Evolutionary conservation across 2,329 filamentous ascomycete species (phyloP).

Genomic region (Colletotrichum sp.): DNA sequence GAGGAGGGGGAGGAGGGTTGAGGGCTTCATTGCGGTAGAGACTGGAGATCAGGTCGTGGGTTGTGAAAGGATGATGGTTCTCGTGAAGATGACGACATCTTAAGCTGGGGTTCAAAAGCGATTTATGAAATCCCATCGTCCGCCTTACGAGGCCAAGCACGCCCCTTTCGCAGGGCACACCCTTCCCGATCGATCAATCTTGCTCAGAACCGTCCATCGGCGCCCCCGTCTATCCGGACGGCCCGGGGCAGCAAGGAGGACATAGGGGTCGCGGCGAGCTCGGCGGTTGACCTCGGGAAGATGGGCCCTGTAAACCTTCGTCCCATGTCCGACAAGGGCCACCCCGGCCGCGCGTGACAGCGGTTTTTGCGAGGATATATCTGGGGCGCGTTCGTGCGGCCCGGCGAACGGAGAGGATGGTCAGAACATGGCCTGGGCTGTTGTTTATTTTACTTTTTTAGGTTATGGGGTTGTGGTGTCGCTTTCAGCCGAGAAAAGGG

Average conservation of each 20-base stretch:
- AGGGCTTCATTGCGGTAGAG: background rate
- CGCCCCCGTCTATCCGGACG: background rate
- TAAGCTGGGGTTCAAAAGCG: fast-evolving
- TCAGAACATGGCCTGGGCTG: background rate
- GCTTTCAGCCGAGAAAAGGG: background rate
- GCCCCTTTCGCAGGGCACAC: background rate
- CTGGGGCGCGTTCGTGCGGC: background rate
- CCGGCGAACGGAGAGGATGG: background rate
- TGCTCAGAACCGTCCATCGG: background rate
- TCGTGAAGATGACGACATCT: background rate
- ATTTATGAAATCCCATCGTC: background rate
- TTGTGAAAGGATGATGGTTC: background rate
- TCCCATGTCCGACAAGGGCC: background rate
- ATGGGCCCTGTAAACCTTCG: background rate
- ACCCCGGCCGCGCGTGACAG: background rate
- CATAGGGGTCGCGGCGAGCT: background rate
- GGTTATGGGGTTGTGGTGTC: background rate
- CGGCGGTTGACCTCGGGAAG: background rate
- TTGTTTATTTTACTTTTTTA: background rate
- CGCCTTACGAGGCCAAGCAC: background rate
- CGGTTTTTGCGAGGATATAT: background rate
- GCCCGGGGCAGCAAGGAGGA: background rate
- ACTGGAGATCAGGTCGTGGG: background rate
- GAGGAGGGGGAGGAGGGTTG: background rate
- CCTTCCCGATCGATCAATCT: background rate